These are phyloP conservation scores for Phytophthora quininea DNA, from an alignment of 352 stramenopile species.

Conservation along the genomic window DNA sequence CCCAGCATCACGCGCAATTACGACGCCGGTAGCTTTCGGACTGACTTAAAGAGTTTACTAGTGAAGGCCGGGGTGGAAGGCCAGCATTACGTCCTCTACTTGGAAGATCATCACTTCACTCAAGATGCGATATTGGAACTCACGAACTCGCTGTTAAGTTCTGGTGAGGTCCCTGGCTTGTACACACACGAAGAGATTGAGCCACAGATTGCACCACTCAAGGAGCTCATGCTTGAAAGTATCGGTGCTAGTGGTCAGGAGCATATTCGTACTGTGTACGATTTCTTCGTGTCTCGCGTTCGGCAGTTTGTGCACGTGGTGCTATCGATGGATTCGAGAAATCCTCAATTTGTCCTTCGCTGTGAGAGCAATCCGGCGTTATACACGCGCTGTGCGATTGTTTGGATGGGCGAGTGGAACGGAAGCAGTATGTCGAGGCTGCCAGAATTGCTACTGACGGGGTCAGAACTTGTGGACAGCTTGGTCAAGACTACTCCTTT, in stretches of 20 bases:
- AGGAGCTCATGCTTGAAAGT: slow-evolving; percentile 91
- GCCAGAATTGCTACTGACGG: slow-evolving; percentile 70
- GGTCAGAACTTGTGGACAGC: slow-evolving; percentile 64
- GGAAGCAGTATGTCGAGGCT: slow-evolving; percentile 73
- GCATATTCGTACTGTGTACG: slow-evolving; percentile 89
- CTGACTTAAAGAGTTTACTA: slow-evolving; percentile 92
- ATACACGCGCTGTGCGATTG: slow-evolving; percentile 91
- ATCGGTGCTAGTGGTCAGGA: slow-evolving; percentile 50
- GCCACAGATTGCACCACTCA: slow-evolving; percentile 87
- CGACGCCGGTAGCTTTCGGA: slow-evolving; percentile 73
- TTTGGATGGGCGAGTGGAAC: slow-evolving; percentile 95
- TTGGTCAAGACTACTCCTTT: slow-evolving; percentile 60
- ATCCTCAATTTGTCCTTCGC: slow-evolving; percentile 81
- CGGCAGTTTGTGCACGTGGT: slow-evolving; percentile 91
- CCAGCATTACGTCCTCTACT: slow-evolving; percentile 86
- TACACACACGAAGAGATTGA: slow-evolving; percentile 95
- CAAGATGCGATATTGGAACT: slow-evolving; percentile 91
- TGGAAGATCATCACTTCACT: slow-evolving; percentile 94
- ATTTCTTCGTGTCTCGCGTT: slow-evolving; percentile 94
- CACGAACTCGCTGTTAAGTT: slow-evolving; percentile 92
- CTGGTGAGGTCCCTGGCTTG: slow-evolving; percentile 92
- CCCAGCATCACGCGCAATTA: slow-evolving; percentile 83
- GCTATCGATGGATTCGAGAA: slow-evolving; percentile 71
- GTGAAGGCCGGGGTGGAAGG: slow-evolving; percentile 86
- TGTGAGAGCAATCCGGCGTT: slow-evolving; percentile 95